Base-by-base conservation (phyloP, 805 yeast genomes). In the Ogataea salicorniae region DNA sequence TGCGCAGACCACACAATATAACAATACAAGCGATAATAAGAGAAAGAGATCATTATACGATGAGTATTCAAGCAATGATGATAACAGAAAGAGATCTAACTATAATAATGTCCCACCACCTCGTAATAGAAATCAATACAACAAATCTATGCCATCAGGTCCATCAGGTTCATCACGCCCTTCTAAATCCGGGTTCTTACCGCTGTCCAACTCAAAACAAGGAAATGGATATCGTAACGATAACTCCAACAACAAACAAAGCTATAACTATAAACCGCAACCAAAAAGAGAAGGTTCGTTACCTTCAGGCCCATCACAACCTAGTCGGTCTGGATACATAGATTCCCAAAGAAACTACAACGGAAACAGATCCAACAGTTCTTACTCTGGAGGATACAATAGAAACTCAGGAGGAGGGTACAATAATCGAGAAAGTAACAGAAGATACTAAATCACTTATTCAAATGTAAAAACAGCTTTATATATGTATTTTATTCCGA, bases 91-190 rank as follows among this genome's bases (percentile, higher is more conserved):
- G 39, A 37, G 39, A 37, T 22, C 41, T 2, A 55, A 59, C 41
- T 58, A 55, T 39, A 59, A 56, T 39, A 52, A 46, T 17, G 54
- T 54, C 23, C 61, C 62, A 9, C 63, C 65, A 6, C 57, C 56
- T 6, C 56, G 59, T 20, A 39, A 42, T n/a, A 45, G 55, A 5
- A 51, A 50, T 33, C 48, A 46, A 17, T 47, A 53, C 5, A 54
- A 54, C 1, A 43, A 46, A 8, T 26, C 23, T 5, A 23, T n/a
- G 15, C 18, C 41, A n/a, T 33, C 15, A 26, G 29, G 52, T 17
- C 57, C 60, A 15, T 18, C 15, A 26, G 33, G 52, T 16, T 56
- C 60, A 15, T 34, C 52, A 11, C 43, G 48, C 2, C 62, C 61
- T 14, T 43, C 55, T 4, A 55, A 51, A 33, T 43, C 55, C n/a